Evolutionary conservation across 139 green algal genomes (phyloP), one percentile per base, ranked within the genome.

Genomic region (Pedinophyceae sp.): DNA sequence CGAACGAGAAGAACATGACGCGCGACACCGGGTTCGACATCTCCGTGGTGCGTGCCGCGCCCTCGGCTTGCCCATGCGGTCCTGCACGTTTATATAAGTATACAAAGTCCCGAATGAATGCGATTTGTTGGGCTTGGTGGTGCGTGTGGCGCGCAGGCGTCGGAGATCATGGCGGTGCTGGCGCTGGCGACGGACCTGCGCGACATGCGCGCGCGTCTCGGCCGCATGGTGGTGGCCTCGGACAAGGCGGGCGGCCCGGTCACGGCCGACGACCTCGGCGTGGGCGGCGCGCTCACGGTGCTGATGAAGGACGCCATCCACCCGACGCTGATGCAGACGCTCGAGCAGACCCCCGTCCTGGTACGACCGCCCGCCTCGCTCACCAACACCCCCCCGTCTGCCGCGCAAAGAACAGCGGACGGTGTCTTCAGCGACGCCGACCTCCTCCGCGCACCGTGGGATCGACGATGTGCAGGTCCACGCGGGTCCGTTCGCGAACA

Each of bases 161-260:
- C 54, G 16, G 84, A 94, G 70, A 87, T 97, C 66, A 99, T 99
- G 92, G 92, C 92, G n/a, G 85, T 99, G 59, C 79, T 99, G 49
- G 92, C 89, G 18, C 76, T 98, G 55, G 71, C 83, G 23, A 85
- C 75, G 4, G 75, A 68, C 54, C 62, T 97, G 40, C 39, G 22
- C 19, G 90, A 97, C 74, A 89, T 98, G 83, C 70, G 88, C 3
- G 74, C 87, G 52, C 64, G 89, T 10, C 74, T 97, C 45, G 89
- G 84, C 0, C 41, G 56, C 61, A 97, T 97, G 83, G 86, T 95
- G 26, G 65, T 96, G 0, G 88, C 59, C 48, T 80, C 64, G 57
- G 69, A 59, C 64, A 69, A 58, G 7, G 40, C 59, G 66, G 89
- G 88, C 3, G 65, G 78, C 2, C 71, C 89, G 0, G 62, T 98